Percentiles rank a stretch among this genome's conserved stretches.
Conservation (phyloP, 257 asterid species). For the Verbascum thapsus region DNA sequence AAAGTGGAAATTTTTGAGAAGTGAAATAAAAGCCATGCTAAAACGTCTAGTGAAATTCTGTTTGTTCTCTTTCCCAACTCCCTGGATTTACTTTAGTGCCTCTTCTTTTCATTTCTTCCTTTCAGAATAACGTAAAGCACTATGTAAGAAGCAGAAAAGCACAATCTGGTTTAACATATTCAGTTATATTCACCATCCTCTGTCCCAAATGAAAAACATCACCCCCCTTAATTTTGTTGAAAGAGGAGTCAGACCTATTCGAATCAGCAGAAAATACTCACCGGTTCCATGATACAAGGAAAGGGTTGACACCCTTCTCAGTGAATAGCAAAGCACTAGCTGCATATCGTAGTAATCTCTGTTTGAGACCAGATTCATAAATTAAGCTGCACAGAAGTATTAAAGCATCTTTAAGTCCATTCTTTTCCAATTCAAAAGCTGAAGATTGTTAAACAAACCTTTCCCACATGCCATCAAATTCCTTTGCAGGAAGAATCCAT, state of each 20-base stretch:
- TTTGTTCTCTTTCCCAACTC: too few species aligned
- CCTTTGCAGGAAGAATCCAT: slow-evolving; percentile 99
- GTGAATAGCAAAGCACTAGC: slow-evolving; percentile 98
- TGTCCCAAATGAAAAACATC: neutral
- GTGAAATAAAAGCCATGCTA: too few species aligned
- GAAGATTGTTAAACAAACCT: slow-evolving; percentile 53
- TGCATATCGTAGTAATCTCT: slow-evolving; percentile 87
- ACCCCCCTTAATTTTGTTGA: neutral
- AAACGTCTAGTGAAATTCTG: too few species aligned
- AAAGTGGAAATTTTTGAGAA: too few species aligned
- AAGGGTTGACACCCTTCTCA: slow-evolving; percentile 93
- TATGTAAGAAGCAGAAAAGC: slow-evolving; percentile 7
- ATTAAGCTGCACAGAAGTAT: slow-evolving; percentile 81
- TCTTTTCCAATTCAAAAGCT: slow-evolving; percentile 17
- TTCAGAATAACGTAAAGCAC: neutral
- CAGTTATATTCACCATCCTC: neutral
- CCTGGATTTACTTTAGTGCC: too few species aligned
- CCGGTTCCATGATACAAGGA: slow-evolving; percentile 98
- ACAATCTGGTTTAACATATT: neutral
- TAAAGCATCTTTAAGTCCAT: slow-evolving; percentile 27
- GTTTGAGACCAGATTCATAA: slow-evolving; percentile 92
- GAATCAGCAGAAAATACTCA: slow-evolving; percentile 40
- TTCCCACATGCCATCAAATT: slow-evolving; percentile 99
- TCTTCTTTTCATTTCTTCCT: too few species aligned
- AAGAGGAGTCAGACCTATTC: too few species aligned